These are phyloP conservation scores for Pythium brachiatum DNA, from an alignment of 352 stramenopile genomes.

Conservation along the genomic window DNA sequence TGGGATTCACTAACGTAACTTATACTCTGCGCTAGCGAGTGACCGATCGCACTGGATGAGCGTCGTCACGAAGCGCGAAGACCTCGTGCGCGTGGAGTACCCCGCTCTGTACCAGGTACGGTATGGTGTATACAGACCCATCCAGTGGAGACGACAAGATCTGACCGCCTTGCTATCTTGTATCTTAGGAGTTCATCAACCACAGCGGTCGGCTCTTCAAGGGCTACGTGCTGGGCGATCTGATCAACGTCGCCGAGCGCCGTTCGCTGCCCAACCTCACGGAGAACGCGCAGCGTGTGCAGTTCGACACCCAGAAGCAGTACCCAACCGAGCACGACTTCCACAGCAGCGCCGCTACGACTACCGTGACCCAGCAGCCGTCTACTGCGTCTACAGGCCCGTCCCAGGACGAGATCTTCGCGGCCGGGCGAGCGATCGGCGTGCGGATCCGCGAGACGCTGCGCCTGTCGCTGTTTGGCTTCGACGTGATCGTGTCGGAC, in stretches of 20 bases:
- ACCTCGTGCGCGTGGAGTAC: slow-evolving; percentile 55
- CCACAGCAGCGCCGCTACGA: slow-evolving; percentile 19
- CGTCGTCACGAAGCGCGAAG: slow-evolving; percentile 62
- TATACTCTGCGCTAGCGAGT: too few relatives aligned
- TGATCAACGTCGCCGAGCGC: slow-evolving; percentile 74
- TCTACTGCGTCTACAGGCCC: neutral
- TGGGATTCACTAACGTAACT: too few relatives aligned
- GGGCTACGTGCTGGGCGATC: slow-evolving; percentile 76
- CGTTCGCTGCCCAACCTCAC: slow-evolving; percentile 72
- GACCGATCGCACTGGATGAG: slow-evolving; percentile 84
- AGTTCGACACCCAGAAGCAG: slow-evolving; percentile 80
- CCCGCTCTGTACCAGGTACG: slow-evolving; percentile 68
- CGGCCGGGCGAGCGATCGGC: slow-evolving; percentile 55
- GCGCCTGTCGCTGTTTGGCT: slow-evolving; percentile 76
- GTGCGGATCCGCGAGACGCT: slow-evolving; percentile 58
- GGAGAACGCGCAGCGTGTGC: slow-evolving; percentile 46
- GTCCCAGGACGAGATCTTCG: slow-evolving; percentile 55
- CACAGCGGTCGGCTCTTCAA: slow-evolving; percentile 79
- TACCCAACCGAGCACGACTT: slow-evolving; percentile 73
- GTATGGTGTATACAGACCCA: neutral
- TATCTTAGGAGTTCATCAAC: slow-evolving; percentile 76
- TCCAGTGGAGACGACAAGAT: neutral
- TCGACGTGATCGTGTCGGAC: slow-evolving; percentile 81
- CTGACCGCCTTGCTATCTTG: neutral
- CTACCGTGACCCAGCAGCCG: neutral